Evolutionary conservation across 371 early-diverging fungal genomes (phyloP).

Genomic region (Nosema muscidifuracis): DNA sequence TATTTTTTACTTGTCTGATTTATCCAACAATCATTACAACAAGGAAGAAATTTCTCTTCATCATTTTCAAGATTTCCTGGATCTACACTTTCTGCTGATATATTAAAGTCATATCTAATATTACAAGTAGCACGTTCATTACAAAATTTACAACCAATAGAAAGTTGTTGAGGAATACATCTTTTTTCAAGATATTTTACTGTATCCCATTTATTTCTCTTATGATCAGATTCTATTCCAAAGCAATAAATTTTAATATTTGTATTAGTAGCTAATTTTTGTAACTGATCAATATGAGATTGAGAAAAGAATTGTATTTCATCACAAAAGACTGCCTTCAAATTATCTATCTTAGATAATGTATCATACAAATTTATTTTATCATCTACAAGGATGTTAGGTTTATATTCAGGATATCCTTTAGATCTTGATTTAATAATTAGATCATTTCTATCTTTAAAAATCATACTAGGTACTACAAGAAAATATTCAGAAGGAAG

Average conservation of each 20-base stretch:
- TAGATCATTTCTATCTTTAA: neutral
- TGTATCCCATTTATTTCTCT: neutral
- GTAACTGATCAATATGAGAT: neutral
- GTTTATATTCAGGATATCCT: neutral
- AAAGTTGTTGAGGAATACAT: neutral
- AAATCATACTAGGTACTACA: neutral
- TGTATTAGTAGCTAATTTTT: neutral
- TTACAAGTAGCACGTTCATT: neutral
- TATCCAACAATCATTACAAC: neutral
- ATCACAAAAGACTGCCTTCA: neutral
- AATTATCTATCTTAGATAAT: neutral
- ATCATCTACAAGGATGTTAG: neutral
- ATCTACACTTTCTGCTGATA: neutral
- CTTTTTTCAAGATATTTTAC: neutral
- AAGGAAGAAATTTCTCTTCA: neutral
- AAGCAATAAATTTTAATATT: neutral
- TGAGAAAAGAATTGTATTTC: neutral
- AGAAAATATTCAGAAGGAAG: neutral
- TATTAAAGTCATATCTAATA: neutral
- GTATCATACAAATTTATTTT: neutral
- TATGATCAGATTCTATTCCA: neutral
- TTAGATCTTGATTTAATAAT: neutral
- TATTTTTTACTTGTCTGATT: no score
- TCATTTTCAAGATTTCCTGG: neutral
- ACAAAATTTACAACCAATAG: neutral